phyloP scores from a whole-genome alignment of 106 monocot species.

The Acanthochlamys bracteata region DNA sequence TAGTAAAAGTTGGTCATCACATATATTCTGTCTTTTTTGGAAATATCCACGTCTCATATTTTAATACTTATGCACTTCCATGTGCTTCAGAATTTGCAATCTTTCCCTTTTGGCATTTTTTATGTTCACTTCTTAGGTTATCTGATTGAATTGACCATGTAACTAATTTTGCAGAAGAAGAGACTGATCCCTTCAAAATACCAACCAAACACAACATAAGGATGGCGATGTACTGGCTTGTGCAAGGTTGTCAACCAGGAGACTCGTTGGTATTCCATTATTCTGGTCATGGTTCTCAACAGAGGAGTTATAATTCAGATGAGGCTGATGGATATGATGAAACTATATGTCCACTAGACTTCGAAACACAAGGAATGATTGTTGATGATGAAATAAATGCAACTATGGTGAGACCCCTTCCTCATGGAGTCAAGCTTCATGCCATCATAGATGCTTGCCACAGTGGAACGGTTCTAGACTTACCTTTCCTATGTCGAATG shows the following conservation, averaged over 20 bases:
- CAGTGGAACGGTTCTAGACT: slow-evolving; percentile 85
- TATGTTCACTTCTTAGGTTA: not conserved
- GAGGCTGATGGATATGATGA: slow-evolving; percentile 90
- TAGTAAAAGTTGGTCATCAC: too few species aligned
- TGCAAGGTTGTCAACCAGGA: slow-evolving; percentile 79
- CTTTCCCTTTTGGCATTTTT: not conserved
- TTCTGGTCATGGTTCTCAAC: slow-evolving; percentile 83
- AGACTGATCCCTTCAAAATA: slow-evolving; percentile 65
- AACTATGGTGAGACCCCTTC: slow-evolving; percentile 78
- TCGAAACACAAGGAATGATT: slow-evolving; percentile 83
- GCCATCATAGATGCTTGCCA: slow-evolving; percentile 92
- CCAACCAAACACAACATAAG: slow-evolving; percentile 80
- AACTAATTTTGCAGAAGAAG: slow-evolving; percentile 68
- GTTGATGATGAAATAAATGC: slow-evolving; percentile 95
- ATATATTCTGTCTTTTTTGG: too few species aligned
- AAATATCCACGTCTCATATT: too few species aligned
- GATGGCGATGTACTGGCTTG: slow-evolving; percentile 89
- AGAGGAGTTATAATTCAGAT: slow-evolving; percentile 57
- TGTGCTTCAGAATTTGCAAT: too few species aligned
- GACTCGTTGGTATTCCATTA: slow-evolving; percentile 94
- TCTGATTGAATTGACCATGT: not conserved
- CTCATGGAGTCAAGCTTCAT: slow-evolving; percentile 84
- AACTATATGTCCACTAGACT: slow-evolving; percentile 84
- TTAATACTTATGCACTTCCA: too few species aligned
- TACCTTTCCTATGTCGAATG: slow-evolving; percentile 90